phyloP scores from a whole-genome alignment of 176 grass and related monocot species.

The Carex scoparia region DNA sequence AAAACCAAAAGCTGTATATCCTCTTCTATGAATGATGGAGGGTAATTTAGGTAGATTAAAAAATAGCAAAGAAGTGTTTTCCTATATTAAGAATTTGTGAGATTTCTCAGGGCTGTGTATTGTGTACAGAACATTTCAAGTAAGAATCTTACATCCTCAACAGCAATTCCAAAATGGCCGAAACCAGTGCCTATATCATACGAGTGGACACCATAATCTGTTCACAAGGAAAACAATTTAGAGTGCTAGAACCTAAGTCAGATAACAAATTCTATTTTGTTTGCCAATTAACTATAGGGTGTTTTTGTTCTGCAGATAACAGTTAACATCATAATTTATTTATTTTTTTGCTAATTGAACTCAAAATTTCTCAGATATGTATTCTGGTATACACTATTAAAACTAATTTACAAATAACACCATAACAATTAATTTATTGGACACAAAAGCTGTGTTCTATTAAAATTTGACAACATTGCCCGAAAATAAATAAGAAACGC shows the following conservation, averaged over 20 bases:
- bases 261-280: background rate
- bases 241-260: background rate
- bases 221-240: conserved; percentile 2
- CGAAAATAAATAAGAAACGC: background rate
- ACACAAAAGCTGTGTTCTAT: background rate
- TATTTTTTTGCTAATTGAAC: background rate
- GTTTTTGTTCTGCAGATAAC: background rate
- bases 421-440: background rate
- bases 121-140: background rate
- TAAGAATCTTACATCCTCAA: conserved; percentile 71
- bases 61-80: background rate
- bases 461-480: background rate
- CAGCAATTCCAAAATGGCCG: conserved; percentile 88
- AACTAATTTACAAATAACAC: background rate
- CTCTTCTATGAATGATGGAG: background rate
- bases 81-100: background rate
- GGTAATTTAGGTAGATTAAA: background rate
- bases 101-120: background rate
- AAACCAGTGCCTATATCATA: conserved; percentile 80
- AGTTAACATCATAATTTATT: background rate
- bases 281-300: background rate
- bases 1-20: background rate
- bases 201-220: conserved; percentile 89
- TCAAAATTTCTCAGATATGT: background rate
- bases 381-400: background rate